These are phyloP conservation scores for Pythium coloratum DNA, from an alignment of 352 stramenopile species.

Conservation along the genomic window DNA sequence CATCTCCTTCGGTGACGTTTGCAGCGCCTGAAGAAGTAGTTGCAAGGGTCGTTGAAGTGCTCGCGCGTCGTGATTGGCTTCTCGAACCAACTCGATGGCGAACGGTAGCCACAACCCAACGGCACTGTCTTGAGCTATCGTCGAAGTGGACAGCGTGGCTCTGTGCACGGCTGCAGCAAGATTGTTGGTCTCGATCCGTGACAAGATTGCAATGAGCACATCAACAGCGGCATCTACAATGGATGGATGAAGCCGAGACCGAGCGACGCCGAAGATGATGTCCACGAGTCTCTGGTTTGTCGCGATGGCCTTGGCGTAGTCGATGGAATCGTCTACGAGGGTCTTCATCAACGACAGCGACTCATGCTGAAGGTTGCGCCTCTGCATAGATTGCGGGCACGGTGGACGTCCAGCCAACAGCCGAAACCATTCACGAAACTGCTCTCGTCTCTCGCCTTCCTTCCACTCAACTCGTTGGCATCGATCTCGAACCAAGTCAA, in stretches of 20 bases:
- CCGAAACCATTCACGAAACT: neutral
- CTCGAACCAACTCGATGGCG: neutral
- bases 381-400: neutral
- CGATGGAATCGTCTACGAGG: neutral
- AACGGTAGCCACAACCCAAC: neutral
- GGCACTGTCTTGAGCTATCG: neutral
- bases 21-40: neutral
- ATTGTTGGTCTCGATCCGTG: neutral
- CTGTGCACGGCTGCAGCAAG: too few species aligned
- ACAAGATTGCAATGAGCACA: neutral
- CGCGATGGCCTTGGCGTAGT: neutral
- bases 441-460: neutral
- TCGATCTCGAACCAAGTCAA: neutral
- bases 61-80: neutral
- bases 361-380: neutral
- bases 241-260: neutral
- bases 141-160: too few species aligned
- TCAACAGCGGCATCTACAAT: neutral
- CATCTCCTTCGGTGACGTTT: neutral
- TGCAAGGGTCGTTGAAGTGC: neutral
- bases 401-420: neutral
- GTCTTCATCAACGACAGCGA: neutral
- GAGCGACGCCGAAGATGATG: neutral
- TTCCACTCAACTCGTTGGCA: neutral
- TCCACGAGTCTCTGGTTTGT: neutral